Evolutionary conservation across 192 early-diverging fungal genomes (phyloP).

Genomic region (Coemansia sp.): DNA sequence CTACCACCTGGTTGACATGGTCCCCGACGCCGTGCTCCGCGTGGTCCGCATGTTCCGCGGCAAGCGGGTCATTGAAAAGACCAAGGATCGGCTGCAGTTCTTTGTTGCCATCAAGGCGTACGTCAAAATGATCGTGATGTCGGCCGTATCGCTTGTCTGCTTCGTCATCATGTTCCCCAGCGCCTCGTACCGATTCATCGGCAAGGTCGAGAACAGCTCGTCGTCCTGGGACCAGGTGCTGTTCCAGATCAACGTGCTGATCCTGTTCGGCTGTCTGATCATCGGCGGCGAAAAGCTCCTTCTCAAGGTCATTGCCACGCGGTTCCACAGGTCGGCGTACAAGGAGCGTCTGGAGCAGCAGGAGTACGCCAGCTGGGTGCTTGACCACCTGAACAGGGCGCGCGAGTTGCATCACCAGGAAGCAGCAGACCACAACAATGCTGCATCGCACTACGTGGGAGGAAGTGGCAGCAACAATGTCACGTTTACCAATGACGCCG

Average conservation of each 20-base stretch:
- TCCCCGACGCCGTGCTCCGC: slow-evolving; percentile 58
- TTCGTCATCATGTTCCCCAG: slow-evolving; percentile 60
- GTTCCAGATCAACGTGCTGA: slow-evolving; percentile 57
- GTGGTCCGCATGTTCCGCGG: slow-evolving; percentile 50
- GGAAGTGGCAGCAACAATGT: slow-evolving; percentile 18
- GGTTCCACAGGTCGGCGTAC: slow-evolving; percentile 66
- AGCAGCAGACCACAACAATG: neutral
- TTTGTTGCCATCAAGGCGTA: slow-evolving; percentile 59
- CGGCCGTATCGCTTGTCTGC: slow-evolving; percentile 53
- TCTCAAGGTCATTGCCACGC: slow-evolving; percentile 64
- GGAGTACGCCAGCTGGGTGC: slow-evolving; percentile 61
- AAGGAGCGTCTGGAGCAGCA: slow-evolving; percentile 64
- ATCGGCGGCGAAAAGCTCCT: slow-evolving; percentile 63
- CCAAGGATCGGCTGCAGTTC: slow-evolving; percentile 58
- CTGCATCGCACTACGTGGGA: slow-evolving; percentile 23
- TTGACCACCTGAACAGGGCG: slow-evolving; percentile 59
- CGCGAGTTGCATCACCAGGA: slow-evolving; percentile 24
- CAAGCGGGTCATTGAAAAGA: slow-evolving; percentile 52
- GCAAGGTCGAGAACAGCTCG: slow-evolving; percentile 34
- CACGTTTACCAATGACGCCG: slow-evolving; percentile 22
- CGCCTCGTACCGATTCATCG: slow-evolving; percentile 50
- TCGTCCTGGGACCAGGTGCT: slow-evolving; percentile 56
- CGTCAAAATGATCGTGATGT: slow-evolving; percentile 59
- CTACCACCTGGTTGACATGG: slow-evolving; percentile 59
- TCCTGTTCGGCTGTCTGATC: slow-evolving; percentile 56